These are phyloP conservation scores for Neoascochyta sp. DNA, from an alignment of 2,329 filamentous ascomycete species.

Conservation along the genomic window DNA sequence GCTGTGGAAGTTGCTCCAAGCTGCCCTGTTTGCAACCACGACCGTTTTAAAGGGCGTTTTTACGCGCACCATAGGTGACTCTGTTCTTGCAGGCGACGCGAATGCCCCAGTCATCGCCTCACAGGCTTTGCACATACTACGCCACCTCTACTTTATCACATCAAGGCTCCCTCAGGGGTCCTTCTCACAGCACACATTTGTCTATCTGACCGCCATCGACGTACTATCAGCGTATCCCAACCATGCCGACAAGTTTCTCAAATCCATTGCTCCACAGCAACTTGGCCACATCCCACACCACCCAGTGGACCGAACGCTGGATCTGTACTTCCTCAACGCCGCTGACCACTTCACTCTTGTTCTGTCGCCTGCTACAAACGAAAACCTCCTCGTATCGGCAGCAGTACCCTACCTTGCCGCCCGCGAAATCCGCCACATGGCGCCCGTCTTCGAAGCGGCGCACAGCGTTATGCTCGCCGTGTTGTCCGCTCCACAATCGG, in stretches of 20 bases:
- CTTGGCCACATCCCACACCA: slow-evolving; percentile 57
- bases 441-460: slow-evolving; percentile 80
- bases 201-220: slow-evolving; percentile 78
- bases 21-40: slow-evolving; percentile 70
- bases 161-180: slow-evolving; percentile 66
- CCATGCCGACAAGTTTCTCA: slow-evolving; percentile 64
- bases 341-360: slow-evolving; percentile 77
- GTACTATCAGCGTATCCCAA: slow-evolving; percentile 68
- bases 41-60: slow-evolving; percentile 72
- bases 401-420: slow-evolving; percentile 69
- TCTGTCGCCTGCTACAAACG: slow-evolving; percentile 63
- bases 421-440: slow-evolving; percentile 52
- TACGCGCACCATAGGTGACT: slow-evolving; percentile 60
- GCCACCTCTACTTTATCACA: slow-evolving; percentile 78
- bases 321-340: slow-evolving; percentile 83
- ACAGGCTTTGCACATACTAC: slow-evolving; percentile 68
- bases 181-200: slow-evolving; percentile 82
- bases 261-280: slow-evolving; percentile 56
- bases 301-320: slow-evolving; percentile 67
- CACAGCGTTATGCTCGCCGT: slow-evolving; percentile 79
- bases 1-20: slow-evolving; percentile 72
- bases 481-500: slow-evolving; percentile 75
- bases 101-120: slow-evolving; percentile 64
- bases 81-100: slow-evolving; percentile 51
- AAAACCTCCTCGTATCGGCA: slow-evolving; percentile 69